These are phyloP conservation scores for Amylostereum chailletii DNA, from an alignment of 1,284 basidiomycete genomes.

Conservation along the genomic window DNA sequence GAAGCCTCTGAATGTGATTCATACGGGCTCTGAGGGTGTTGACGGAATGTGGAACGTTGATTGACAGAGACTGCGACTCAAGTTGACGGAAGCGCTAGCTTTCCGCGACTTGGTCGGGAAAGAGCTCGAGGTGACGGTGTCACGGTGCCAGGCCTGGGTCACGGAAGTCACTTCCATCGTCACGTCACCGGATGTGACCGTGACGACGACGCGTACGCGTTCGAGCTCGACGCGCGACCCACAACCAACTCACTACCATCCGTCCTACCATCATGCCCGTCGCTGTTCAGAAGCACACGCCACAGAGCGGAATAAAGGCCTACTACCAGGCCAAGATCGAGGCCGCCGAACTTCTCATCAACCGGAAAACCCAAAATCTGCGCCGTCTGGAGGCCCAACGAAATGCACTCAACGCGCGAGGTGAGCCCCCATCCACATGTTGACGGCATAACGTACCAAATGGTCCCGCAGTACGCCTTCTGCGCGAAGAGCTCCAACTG, in stretches of 20 bases:
- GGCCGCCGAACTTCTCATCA: constrained; percentile 84
- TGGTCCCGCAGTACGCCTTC: constrained; percentile 55
- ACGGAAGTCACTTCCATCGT: background rate
- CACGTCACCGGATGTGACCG: background rate
- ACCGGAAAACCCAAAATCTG: constrained; percentile 95
- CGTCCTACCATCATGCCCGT: constrained; percentile 37
- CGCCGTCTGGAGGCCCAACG: constrained; percentile 93
- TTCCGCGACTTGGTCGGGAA: no score
- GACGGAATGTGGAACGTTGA: no score
- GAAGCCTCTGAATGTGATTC: no score
- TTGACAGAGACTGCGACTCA: no score
- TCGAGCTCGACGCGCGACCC: background rate
- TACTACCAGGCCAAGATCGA: constrained; percentile 98
- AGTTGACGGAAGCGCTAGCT: no score
- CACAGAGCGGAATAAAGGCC: constrained; percentile 64
- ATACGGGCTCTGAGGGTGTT: no score
- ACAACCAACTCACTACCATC: background rate
- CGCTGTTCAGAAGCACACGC: constrained; percentile 35
- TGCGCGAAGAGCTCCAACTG: constrained; percentile 91
- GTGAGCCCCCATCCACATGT: constrained; percentile 32
- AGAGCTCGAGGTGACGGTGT: background rate
- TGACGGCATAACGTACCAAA: background rate
- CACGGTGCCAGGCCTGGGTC: background rate
- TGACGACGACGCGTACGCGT: constrained; percentile 11
- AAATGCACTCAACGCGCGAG: constrained; percentile 93